Base-by-base conservation (phyloP, 2,329 filamentous ascomycete species). In the Scleromitrula shiraiana region DNA sequence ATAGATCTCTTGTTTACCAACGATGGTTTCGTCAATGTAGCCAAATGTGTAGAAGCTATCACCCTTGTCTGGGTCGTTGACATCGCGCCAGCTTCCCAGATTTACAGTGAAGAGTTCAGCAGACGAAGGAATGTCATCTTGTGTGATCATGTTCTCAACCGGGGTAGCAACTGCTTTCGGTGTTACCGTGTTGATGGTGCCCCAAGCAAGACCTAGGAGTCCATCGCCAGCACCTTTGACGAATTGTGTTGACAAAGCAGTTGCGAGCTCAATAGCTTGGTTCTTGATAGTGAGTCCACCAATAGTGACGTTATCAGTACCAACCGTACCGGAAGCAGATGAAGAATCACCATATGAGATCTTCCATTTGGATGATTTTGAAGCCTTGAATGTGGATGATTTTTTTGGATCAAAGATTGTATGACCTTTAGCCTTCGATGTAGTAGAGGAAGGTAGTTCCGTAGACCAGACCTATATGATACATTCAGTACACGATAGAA, bases 21-120 rank as follows among this genome's bases (percentile, higher is more conserved):
- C 70, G 0, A 77, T 72, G n/a, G 75, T 72, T 54, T 82, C 61
- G 58, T 87, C 83, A 59, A 88, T 82, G 63, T 72, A 83, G 17
- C 84, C 84, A 54, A 88, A 87, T 1, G 83, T 87, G 67, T 83
- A 88, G 68, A 85, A 88, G 70, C 64, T 78, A 51, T 68, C 65
- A 17, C 62, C 62, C 27, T 60, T 56, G 32, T 65, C 62, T 2
- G 61, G 50, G 15, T 67, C 64, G 41, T 71, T 61, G 50, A 72
- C 70, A 55, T 77, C 75, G 50, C 70, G 66, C 74, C 75, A 70
- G 52, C 70, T 68, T 26, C 75, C 74, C 22, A 82, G 67, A 40
- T 78, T 76, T 23, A 69, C 75, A 0, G 78, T 82, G 65, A 82
- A 82, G 3, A 83, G 68, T 55, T 76, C 68, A 8, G 68, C 59